Evolutionary conservation across 2,329 filamentous ascomycete species (phyloP).

Genomic region (Lachnellula cervina): DNA sequence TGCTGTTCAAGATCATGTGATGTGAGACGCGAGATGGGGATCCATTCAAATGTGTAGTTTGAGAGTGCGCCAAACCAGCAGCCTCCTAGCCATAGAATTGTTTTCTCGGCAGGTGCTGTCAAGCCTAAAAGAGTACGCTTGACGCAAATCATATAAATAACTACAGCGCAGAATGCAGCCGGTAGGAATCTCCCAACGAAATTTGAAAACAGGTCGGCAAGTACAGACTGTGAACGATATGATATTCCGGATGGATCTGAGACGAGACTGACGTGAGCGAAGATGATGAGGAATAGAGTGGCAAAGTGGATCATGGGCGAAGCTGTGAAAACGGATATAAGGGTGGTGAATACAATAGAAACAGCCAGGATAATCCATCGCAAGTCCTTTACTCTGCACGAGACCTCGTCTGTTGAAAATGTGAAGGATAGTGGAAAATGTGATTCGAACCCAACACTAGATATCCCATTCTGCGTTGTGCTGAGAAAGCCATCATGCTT

Average conservation of each 20-base stretch:
- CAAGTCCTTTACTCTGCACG: constrained; percentile 65
- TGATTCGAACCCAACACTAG: constrained; percentile 73
- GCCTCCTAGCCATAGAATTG: constrained; percentile 80
- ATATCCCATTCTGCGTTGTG: constrained; percentile 65
- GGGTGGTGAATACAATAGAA: constrained; percentile 70
- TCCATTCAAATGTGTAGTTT: constrained; percentile 92
- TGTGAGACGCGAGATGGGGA: constrained; percentile 88
- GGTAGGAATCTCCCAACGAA: constrained; percentile 79
- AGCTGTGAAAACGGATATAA: constrained; percentile 76
- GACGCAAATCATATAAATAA: constrained; percentile 78
- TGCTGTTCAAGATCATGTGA: constrained; percentile 83
- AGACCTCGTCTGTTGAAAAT: constrained; percentile 55
- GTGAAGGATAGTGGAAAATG: constrained; percentile 84
- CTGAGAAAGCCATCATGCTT: constrained; percentile 58
- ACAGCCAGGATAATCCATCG: constrained; percentile 80
- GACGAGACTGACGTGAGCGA: constrained; percentile 84
- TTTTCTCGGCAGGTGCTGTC: constrained; percentile 82
- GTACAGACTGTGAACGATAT: constrained; percentile 43
- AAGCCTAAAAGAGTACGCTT: constrained; percentile 65
- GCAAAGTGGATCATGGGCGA: constrained; percentile 81
- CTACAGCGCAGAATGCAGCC: constrained; percentile 79
- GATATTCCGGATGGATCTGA: constrained; percentile 67
- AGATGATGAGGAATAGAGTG: constrained; percentile 72
- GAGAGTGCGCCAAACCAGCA: constrained; percentile 91
- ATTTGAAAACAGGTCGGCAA: constrained; percentile 69